Base-by-base conservation (phyloP, 495 filamentous ascomycete species). In the Aspergillus steynii region DNA sequence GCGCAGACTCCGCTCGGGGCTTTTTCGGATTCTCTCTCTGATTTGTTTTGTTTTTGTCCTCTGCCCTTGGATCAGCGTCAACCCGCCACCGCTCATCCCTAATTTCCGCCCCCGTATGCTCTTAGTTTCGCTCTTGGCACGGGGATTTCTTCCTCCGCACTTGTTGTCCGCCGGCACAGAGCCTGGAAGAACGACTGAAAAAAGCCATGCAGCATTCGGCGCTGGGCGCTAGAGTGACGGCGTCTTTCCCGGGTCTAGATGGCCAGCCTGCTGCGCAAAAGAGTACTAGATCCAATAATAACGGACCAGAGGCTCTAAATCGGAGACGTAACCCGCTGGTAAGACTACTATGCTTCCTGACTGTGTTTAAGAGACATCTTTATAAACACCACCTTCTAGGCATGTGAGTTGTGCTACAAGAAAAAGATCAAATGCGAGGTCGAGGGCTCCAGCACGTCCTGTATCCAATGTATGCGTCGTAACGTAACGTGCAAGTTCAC, bases 401-500 rank as follows among this genome's bases (percentile, higher is more conserved):
- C 93, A 54, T 99, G 94, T 80, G 93, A 96, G 69, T 93, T 92
- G 90, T 99, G 95, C 70, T 86, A 91, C 66, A 95, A 92, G 78
- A 97, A 93, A 82, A 97, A 97, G 83, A 96, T 95, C 68, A 96
- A 95, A 76, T 99, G 95, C 74, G 93, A 97, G 71, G 87, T 93
- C 54, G 93, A 96, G 72, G 83, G 90, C 56, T 89, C 91, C 32
- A 80, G 85, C 53, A 14, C 53, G 27, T 20, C 67, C 26, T 99
- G 95, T 78, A 86, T 89, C 12, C 95, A 97, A 74, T 99, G 95
- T 72, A 85, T 86, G 65, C 96, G 96, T 71, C 94, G 96, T 77
- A 95, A 93, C 77, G 92, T 89, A 12, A 88, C 90, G 66, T 97
- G 95, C 76, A 85, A 96, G 61, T 96, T 96, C 70, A 92, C 92